Evolutionary conservation across 768 basidiomycete genomes (phyloP), one percentile per base, ranked within the genome.

Genomic region (Naganishia kalamii): DNA sequence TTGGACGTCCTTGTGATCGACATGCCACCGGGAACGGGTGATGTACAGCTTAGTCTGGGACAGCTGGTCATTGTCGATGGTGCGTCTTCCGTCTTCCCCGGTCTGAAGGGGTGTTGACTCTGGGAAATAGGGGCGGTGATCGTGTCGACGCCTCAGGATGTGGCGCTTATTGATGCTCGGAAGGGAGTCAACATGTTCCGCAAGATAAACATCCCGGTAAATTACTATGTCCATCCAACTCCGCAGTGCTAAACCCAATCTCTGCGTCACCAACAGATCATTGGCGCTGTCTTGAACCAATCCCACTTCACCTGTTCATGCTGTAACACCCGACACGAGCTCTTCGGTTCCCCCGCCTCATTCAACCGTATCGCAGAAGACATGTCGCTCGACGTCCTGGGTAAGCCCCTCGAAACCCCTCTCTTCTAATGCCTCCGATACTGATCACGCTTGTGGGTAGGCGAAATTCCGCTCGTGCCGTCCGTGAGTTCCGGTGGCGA

Each of bases 11-110:
- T 99, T 17, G 88, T 97, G 7, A 80, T 97, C 27, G 94, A 99
- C 75, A 91, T 96, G 87, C 94, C 94, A 2, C 94, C 94, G 0
- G 94, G 94, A 0, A 99, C 94, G 0, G 94, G 94, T 0, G 94
- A 99, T 74, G 92, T 99, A 0, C 90, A 90, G 8, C 82, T 99
- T 50, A 92, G 90, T 7, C 80, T 99, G 0, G 92, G 89, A 0
- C 92, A 96, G 72, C 82, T 93, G 23, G 89, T 92, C 0, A 76
- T 82, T 15, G 88, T 92, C 1, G 85, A 94, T 69, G 91, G 92
- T 90, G 52, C 30, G 27, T 33, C 29, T 30, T 3, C 47, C 10
- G 40, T 27, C 15, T 21, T 7, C 35, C 33, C 32, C 15, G 23
- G 37, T 10, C 19, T 11, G n/a, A n/a, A n/a, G n/a, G 5, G 60